These are phyloP conservation scores for Sonneratia alba DNA, from an alignment of 345 rosid genomes.

Conservation along the genomic window DNA sequence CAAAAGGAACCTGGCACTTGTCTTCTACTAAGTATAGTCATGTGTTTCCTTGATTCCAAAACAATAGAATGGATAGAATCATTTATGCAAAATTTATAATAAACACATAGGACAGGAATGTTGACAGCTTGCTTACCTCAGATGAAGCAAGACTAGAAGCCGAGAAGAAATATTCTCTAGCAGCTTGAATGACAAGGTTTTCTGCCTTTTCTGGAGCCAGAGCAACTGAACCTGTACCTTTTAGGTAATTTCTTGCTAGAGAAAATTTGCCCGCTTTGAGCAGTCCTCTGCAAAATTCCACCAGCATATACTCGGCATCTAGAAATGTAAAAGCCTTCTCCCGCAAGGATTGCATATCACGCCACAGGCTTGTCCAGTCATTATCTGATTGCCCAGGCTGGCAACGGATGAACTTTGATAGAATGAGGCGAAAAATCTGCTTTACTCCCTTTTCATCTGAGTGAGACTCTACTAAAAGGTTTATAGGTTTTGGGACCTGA, in stretches of 20 bases:
- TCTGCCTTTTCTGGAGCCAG: conserved; percentile 84
- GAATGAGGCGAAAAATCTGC: conserved; percentile 86
- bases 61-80: background rate
- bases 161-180: conserved; percentile 87
- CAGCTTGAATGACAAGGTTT: conserved; percentile 84
- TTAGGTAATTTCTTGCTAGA: conserved; percentile 86
- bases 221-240: conserved; percentile 75
- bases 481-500: conserved; percentile 87
- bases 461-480: conserved; percentile 63
- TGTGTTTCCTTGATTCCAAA: background rate
- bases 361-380: conserved; percentile 99
- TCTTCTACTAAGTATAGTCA: background rate
- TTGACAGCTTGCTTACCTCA: conserved; percentile 43
- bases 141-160: conserved; percentile 84
- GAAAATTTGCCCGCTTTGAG: conserved; percentile 97
- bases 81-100: background rate
- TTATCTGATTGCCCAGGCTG: conserved; percentile 81
- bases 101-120: background rate
- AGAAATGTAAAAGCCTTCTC: conserved; percentile 91
- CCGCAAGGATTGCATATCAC: conserved; percentile 64
- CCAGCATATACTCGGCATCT: conserved; percentile 75
- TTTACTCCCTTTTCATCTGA: conserved; percentile 79
- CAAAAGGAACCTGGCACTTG: background rate
- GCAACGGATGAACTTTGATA: conserved; percentile 82
- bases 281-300: conserved; percentile 92